A percentile compares a stretch with the other conserved stretches of the same genome.
Conservation (phyloP, 2,329 filamentous ascomycete species). For the Podosphaera xanthii region DNA sequence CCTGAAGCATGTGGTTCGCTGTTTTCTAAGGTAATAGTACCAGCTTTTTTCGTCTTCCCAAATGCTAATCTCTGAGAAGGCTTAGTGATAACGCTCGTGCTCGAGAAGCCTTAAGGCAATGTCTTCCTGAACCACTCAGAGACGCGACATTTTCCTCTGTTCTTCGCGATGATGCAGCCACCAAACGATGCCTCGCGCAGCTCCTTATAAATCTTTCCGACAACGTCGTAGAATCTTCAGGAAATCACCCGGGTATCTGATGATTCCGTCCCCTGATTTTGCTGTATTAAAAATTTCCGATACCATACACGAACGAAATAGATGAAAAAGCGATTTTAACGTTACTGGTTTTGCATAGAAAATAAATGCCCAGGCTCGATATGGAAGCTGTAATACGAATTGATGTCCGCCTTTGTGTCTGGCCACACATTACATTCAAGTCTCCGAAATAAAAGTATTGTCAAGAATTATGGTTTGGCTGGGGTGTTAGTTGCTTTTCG, state of each 20-base stretch:
- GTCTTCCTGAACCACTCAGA: conserved; percentile 90
- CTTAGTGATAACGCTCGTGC: conserved; percentile 91
- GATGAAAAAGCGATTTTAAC: not conserved
- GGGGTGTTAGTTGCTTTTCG: not conserved
- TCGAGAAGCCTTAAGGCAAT: conserved; percentile 83
- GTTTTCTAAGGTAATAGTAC: conserved; percentile 61
- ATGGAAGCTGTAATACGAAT: not conserved
- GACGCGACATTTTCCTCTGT: conserved; percentile 95
- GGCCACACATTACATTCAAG: not conserved
- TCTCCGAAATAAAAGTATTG: not conserved
- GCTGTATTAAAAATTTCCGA: not conserved
- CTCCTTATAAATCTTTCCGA: conserved; percentile 91
- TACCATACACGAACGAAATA: not conserved
- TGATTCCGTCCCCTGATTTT: not conserved
- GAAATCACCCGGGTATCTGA: conserved; percentile 15
- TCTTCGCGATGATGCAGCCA: conserved; percentile 86
- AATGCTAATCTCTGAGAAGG: conserved; percentile 22
- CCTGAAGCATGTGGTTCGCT: conserved; percentile 91
- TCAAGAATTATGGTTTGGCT: not conserved
- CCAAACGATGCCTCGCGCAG: conserved; percentile 92
- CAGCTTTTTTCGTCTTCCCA: not conserved
- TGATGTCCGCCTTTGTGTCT: not conserved
- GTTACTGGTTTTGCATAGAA: not conserved
- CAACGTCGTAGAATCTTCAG: conserved; percentile 34
- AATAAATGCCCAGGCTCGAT: not conserved